Evolutionary conservation across 192 early-diverging fungal species (phyloP), one percentile per base, ranked within the genome.

Genomic region (Nowakowskiella sp.): DNA sequence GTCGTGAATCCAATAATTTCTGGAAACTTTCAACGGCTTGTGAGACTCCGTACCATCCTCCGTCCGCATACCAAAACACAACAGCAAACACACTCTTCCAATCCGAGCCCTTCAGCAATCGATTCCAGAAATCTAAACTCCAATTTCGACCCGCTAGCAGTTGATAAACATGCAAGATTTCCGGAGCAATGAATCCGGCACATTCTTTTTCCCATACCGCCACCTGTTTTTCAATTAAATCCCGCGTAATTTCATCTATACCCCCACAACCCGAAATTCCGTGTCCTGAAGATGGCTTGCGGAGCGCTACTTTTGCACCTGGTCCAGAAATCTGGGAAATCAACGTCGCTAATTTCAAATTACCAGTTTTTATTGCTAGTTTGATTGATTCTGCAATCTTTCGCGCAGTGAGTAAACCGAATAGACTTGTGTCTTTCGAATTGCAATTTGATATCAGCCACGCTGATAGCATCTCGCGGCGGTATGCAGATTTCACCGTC

Each of bases 321-420:
- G 69, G 77, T 9, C 73, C 87, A 50, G 69, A 78, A 1, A 85
- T 58, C 61, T 93, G 92, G 4, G 85, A 57, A 23, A 96, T 46
- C 26, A 92, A 64, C 4, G 85, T 89, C 0, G 91, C 86, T 27
- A 93, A 71, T 1, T 79, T 74, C 51, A 82, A 80, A 62, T 92
- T 76, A 19, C 73, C 62, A 28, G 71, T 70, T 36, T 73, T 62
- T 0, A 89, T 70, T 1, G 89, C 84, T 6, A 69, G 72, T 34
- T 72, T 43, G 23, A 82, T 74, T 0, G 92, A 90, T 5, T 69
- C 63, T 0, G 74, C 62, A 31, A 92, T 64, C 57, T 76, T 70
- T 55, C 85, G 70, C 27, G 81, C 72, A 1, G 73, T 56, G 42
- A 86, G 55, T 53, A 76, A 67, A 6, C 68, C 62, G 61, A 85